Evolutionary conservation across 2,329 filamentous ascomycete species (phyloP).

Genomic region (Onygenales sp.): DNA sequence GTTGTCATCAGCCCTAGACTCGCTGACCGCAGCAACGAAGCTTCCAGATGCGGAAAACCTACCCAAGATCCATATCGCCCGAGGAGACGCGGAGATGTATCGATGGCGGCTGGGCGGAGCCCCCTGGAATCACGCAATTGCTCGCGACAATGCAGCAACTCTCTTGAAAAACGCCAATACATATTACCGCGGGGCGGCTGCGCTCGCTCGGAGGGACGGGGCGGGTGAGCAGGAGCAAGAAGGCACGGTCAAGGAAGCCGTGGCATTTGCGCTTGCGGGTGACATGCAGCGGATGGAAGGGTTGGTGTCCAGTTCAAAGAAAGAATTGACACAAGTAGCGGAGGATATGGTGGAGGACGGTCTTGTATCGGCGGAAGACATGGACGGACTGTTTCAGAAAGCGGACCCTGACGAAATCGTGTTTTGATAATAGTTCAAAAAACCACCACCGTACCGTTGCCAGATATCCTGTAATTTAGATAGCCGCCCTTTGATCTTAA

Average conservation of each 20-base stretch:
- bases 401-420: slow-evolving; percentile 13
- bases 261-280: slow-evolving; percentile 37
- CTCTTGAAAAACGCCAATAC: slow-evolving; percentile 48
- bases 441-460: too few species aligned
- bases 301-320: slow-evolving; percentile 23
- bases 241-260: slow-evolving; percentile 38
- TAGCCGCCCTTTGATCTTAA: not conserved
- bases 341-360: slow-evolving; percentile 47
- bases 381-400: slow-evolving; percentile 6
- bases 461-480: not conserved
- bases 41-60: slow-evolving; percentile 41
- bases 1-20: slow-evolving; percentile 41
- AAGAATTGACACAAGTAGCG: slow-evolving; percentile 34
- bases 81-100: slow-evolving; percentile 48
- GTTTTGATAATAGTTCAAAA: slow-evolving; percentile 5
- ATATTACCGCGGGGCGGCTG: slow-evolving; percentile 47
- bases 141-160: slow-evolving; percentile 35
- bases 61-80: slow-evolving; percentile 43
- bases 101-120: slow-evolving; percentile 42
- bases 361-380: slow-evolving; percentile 27
- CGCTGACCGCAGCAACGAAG: slow-evolving; percentile 43
- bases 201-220: slow-evolving; percentile 31
- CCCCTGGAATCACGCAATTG: slow-evolving; percentile 33
- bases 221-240: slow-evolving; percentile 34
- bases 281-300: slow-evolving; percentile 31